Conservation (phyloP, 2,329 filamentous ascomycete genomes). For the Xenoacremonium recifei region DNA sequence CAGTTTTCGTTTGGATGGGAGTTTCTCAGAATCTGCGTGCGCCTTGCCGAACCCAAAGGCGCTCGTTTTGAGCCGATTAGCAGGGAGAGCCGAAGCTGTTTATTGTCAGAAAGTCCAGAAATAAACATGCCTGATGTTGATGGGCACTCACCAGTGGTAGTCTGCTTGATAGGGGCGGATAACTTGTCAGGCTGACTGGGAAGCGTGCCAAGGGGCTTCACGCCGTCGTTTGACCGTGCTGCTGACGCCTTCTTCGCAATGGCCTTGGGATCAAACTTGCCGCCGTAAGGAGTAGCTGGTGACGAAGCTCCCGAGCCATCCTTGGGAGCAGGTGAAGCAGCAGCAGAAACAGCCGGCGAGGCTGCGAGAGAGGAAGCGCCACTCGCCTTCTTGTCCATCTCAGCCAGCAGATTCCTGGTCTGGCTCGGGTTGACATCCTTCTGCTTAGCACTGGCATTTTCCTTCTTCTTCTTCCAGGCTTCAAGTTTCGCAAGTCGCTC, state of each 20-base stretch:
- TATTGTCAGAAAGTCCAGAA: too few relatives aligned
- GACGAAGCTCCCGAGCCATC: constrained; percentile 44
- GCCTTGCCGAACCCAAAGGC: constrained; percentile 80
- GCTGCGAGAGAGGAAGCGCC: constrained; percentile 40
- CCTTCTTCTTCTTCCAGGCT: constrained; percentile 90
- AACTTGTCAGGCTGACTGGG: constrained; percentile 37
- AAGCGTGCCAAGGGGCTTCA: constrained; percentile 50
- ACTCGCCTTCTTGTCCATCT: constrained; percentile 70
- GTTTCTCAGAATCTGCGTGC: constrained; percentile 63
- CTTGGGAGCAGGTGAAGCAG: constrained; percentile 47
- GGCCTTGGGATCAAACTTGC: constrained; percentile 84
- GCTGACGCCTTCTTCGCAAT: constrained; percentile 77
- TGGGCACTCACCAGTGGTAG: constrained; percentile 34
- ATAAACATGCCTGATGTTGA: too few relatives aligned
- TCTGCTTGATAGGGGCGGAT: constrained; percentile 30
- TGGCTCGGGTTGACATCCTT: constrained; percentile 65
- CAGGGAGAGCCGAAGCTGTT: constrained; percentile 56
- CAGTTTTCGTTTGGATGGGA: constrained; percentile 69
- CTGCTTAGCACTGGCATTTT: constrained; percentile 71
- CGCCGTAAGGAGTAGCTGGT: constrained; percentile 61
- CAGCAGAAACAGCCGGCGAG: constrained; percentile 52
- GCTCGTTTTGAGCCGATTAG: constrained; percentile 71
- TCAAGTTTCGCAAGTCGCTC: constrained; percentile 79
- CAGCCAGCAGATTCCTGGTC: constrained; percentile 65
- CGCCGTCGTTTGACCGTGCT: constrained; percentile 52